A percentile compares a stretch with the other conserved stretches of the same genome.
These are phyloP conservation scores for Solanum appendiculatum DNA, from an alignment of 257 asterid genomes.

Conservation along the genomic window DNA sequence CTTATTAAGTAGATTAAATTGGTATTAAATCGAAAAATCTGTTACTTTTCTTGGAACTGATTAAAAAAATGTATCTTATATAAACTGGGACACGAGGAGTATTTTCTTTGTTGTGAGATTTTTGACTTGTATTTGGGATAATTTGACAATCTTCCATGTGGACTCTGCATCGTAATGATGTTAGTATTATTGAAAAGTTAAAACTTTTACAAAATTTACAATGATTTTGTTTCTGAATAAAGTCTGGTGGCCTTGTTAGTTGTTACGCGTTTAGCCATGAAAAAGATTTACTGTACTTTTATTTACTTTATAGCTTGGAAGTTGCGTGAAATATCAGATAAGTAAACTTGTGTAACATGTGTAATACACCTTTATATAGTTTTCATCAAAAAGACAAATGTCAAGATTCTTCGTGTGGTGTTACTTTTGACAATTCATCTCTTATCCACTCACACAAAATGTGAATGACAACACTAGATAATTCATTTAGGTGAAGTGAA, in stretches of 20 bases:
- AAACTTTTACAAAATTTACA: not conserved
- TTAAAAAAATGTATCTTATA: no score
- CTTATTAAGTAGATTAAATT: no score
- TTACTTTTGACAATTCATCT: not conserved
- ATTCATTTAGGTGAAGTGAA: not conserved
- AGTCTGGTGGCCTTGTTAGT: not conserved
- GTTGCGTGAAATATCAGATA: not conserved
- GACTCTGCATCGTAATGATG: not conserved
- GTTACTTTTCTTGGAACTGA: no score
- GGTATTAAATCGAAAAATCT: no score
- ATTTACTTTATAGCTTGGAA: not conserved
- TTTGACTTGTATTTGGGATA: not conserved
- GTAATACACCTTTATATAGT: not conserved
- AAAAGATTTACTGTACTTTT: not conserved
- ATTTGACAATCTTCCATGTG: not conserved
- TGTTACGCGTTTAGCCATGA: not conserved
- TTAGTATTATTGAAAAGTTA: not conserved
- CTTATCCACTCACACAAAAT: not conserved
- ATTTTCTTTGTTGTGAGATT: not conserved
- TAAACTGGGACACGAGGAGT: accelerated
- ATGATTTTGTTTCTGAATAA: not conserved
- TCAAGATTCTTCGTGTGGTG: not conserved
- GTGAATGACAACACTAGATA: not conserved
- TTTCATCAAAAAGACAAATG: not conserved
- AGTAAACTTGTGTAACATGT: not conserved